Evolutionary conservation across 1,284 basidiomycete species (phyloP).

Genomic region (Ganoderma leucocontextum): DNA sequence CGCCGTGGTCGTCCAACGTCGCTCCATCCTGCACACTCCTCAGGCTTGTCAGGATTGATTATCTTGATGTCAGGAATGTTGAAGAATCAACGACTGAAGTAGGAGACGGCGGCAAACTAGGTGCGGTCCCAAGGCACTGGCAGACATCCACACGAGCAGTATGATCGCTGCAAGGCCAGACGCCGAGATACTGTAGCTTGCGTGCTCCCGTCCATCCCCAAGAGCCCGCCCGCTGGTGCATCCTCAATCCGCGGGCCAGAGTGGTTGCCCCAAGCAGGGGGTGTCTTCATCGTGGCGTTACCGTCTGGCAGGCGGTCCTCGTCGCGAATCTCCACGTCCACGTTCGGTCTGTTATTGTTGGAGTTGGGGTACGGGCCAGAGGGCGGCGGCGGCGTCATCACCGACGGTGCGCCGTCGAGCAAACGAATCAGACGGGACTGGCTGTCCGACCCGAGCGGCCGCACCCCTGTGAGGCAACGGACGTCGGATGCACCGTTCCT

Average conservation of each 20-base stretch:
- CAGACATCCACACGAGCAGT: conserved; percentile 29
- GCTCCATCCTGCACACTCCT: too few species aligned
- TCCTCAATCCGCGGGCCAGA: conserved; percentile 16
- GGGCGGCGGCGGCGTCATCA: conserved; percentile 27
- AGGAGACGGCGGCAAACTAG: neutral
- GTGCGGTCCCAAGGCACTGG: conserved; percentile 16
- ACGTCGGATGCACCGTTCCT: conserved; percentile 53
- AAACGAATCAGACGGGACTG: conserved; percentile 44
- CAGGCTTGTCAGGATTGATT: too few species aligned
- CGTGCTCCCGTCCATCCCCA: conserved; percentile 24
- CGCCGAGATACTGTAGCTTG: conserved; percentile 33
- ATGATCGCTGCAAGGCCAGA: conserved; percentile 31
- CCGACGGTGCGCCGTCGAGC: conserved; percentile 46
- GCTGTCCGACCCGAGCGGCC: conserved; percentile 52
- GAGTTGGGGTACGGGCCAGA: neutral
- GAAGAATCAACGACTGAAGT: too few species aligned
- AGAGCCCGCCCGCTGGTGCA: conserved; percentile 5
- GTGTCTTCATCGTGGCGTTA: conserved; percentile 16
- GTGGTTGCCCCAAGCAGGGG: conserved; percentile 15
- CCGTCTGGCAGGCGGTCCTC: conserved; percentile 10
- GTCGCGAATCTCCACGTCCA: conserved; percentile 13
- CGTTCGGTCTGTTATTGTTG: conserved; percentile 18
- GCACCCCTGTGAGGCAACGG: conserved; percentile 68
- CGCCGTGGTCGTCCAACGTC: too few species aligned
- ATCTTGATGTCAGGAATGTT: too few species aligned